Conservation (phyloP, 2,329 filamentous ascomycete species). For the Colletotrichum sp. region DNA sequence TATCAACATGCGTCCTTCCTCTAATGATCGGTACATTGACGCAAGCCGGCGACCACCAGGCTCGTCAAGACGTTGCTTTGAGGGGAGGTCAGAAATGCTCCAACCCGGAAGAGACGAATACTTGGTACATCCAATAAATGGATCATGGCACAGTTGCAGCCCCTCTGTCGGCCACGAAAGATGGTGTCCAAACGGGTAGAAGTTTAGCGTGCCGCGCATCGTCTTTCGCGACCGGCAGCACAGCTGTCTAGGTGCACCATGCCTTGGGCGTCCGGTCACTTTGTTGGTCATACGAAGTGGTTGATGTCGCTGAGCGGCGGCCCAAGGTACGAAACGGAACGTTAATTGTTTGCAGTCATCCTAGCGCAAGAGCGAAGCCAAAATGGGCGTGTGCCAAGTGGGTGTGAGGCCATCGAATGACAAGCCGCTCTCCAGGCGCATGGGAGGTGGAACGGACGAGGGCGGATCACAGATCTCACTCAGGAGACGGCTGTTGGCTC, state of each 20-base stretch:
- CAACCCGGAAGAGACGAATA: not conserved
- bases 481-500: constrained; percentile 16
- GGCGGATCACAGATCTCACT: constrained; percentile 20
- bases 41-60: not conserved
- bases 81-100: not conserved
- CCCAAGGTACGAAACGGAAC: constrained; percentile 21
- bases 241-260: not conserved
- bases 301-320: not conserved
- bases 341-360: constrained; percentile 22
- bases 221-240: not conserved
- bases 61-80: not conserved
- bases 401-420: constrained; percentile 3
- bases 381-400: not conserved
- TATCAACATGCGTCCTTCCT: not conserved
- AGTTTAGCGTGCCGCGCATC: not conserved
- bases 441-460: constrained; percentile 14
- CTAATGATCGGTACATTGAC: not conserved
- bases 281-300: not conserved
- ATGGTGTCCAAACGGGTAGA: not conserved
- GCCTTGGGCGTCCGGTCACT: not conserved
- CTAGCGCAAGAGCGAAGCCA: not conserved
- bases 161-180: not conserved
- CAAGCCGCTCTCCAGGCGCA: constrained; percentile 18
- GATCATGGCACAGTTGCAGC: not conserved
- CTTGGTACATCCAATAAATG: not conserved